These are phyloP conservation scores for Astragalus glycyphyllos DNA, from an alignment of 306 rosid species.

Conservation along the genomic window DNA sequence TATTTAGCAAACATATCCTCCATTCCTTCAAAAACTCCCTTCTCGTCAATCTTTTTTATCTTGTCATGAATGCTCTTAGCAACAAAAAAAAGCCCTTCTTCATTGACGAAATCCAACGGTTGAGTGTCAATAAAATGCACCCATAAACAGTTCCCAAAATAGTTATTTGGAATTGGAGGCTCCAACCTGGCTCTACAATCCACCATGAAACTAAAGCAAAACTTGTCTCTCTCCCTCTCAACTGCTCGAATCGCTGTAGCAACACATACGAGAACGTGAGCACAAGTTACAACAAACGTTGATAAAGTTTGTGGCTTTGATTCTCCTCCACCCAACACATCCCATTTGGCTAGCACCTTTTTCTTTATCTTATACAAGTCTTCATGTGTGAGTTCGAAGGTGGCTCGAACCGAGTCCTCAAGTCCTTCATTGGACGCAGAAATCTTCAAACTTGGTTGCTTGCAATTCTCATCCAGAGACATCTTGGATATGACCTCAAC, in stretches of 20 bases:
- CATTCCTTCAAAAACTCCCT: neutral
- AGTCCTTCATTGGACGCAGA: no score
- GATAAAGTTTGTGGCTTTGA: constrained; percentile 38
- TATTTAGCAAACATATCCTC: neutral
- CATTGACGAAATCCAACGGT: neutral
- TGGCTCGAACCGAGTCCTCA: constrained; percentile 40
- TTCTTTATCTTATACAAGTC: constrained; percentile 43
- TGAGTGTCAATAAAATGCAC: neutral
- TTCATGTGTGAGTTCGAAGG: constrained; percentile 40
- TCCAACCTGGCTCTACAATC: constrained; percentile 37
- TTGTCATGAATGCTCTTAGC: constrained; percentile 20
- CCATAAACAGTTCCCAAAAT: constrained; percentile 41
- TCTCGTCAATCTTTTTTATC: neutral
- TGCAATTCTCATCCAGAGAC: neutral
- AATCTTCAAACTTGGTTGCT: neutral
- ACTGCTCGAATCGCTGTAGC: constrained; percentile 35
- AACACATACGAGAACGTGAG: constrained; percentile 38
- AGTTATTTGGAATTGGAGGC: constrained; percentile 40
- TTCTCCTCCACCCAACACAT: neutral
- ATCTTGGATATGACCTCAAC: no score
- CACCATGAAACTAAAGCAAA: neutral
- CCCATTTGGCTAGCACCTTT: constrained; percentile 32
- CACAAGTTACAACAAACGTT: constrained; percentile 40
- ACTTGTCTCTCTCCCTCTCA: neutral
- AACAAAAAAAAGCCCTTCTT: constrained; percentile 20